These are phyloP conservation scores for Ophiostoma quercus DNA, from an alignment of 2,329 filamentous ascomycete species.

Conservation along the genomic window DNA sequence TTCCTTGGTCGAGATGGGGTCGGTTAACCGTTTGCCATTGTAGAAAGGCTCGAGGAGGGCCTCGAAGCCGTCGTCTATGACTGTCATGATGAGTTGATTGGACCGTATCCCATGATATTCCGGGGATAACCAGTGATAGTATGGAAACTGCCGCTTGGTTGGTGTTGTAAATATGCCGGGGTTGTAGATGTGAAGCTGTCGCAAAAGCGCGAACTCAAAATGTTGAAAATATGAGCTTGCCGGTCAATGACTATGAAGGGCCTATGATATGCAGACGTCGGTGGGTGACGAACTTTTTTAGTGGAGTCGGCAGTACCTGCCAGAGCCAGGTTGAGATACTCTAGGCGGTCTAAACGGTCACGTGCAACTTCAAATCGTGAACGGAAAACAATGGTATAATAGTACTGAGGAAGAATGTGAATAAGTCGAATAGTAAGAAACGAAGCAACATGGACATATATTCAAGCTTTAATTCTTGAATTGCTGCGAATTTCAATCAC, in stretches of 20 bases:
- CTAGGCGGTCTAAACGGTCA: not conserved
- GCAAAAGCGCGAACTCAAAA: not conserved
- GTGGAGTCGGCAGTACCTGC: not conserved
- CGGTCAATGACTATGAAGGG: not conserved
- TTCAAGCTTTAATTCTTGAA: no score
- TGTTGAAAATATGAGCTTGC: slow-evolving; percentile 13
- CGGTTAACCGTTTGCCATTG: slow-evolving; percentile 62
- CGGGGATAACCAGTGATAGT: not conserved
- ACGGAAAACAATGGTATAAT: not conserved
- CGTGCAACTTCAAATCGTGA: not conserved
- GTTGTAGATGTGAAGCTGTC: not conserved
- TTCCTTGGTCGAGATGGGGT: slow-evolving; percentile 59
- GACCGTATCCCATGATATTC: slow-evolving; percentile 20
- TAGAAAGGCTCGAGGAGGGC: slow-evolving; percentile 63
- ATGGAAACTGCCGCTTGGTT: not conserved
- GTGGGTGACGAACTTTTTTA: slow-evolving; percentile 15
- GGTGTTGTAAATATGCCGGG: not conserved
- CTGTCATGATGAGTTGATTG: slow-evolving; percentile 40
- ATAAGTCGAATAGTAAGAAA: not conserved
- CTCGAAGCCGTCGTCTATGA: slow-evolving; percentile 59
- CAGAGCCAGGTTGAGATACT: not conserved
- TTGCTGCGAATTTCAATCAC: no score
- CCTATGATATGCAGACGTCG: not conserved
- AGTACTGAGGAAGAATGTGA: not conserved
- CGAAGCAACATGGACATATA: no score